A percentile compares a stretch with the other conserved stretches of the same genome.
Evolutionary conservation across 495 filamentous ascomycete genomes (phyloP).

Genomic region (Podospora anserina): DNA sequence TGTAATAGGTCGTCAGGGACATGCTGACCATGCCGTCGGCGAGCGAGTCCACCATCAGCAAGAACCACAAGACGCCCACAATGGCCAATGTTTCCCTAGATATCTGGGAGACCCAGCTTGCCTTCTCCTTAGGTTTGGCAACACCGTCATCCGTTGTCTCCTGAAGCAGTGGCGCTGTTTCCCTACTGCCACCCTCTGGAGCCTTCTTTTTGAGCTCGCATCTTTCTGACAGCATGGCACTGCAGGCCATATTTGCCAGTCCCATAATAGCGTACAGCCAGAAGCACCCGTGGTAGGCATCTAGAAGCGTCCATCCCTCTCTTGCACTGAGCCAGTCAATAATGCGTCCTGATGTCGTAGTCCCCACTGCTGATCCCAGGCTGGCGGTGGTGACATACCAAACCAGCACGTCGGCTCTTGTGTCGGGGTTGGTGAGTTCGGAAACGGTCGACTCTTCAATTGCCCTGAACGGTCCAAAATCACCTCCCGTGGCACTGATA

Average conservation of each 20-base stretch:
- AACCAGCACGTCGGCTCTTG: constrained; percentile 70
- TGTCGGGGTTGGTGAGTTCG: constrained; percentile 62
- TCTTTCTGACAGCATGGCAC: constrained; percentile 31
- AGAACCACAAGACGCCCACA: constrained; percentile 66
- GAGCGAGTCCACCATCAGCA: constrained; percentile 75
- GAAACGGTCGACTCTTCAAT: constrained; percentile 78
- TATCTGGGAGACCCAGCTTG: constrained; percentile 47
- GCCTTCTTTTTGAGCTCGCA: constrained; percentile 36
- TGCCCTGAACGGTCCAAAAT: constrained; percentile 80
- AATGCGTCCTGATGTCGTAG: constrained; percentile 38
- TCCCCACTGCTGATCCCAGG: constrained; percentile 33
- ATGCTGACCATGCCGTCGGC: constrained; percentile 74
- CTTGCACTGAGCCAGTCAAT: constrained; percentile 32
- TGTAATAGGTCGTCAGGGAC: constrained; percentile 72
- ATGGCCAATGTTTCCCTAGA: constrained; percentile 56
- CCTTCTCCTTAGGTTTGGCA: constrained; percentile 9
- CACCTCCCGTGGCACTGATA: constrained; percentile 73
- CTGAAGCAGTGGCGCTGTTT: constrained; percentile 19
- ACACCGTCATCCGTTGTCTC: background rate
- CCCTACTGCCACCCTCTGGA: constrained; percentile 5
- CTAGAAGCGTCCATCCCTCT: constrained; percentile 34
- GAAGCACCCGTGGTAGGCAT: constrained; percentile 42
- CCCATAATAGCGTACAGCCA: constrained; percentile 40
- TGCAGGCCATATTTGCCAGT: constrained; percentile 32
- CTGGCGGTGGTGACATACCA: constrained; percentile 66